These are phyloP conservation scores for Marasmius oreades DNA, from an alignment of 1,284 basidiomycete species.

Conservation along the genomic window DNA sequence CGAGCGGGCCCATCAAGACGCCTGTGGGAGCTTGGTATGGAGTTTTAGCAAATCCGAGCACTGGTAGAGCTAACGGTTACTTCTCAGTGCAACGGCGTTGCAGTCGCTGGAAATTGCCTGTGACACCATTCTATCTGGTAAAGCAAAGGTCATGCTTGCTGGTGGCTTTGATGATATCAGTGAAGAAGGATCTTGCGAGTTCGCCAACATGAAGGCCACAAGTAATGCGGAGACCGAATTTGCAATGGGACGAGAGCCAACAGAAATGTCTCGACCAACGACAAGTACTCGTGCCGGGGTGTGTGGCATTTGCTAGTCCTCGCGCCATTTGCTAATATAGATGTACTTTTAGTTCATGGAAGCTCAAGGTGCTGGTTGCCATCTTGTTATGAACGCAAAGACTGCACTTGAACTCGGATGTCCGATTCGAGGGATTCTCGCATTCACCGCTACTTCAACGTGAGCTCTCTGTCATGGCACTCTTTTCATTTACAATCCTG, in stretches of 20 bases:
- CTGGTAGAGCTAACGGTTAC: not conserved
- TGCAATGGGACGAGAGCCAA: conserved; percentile 97
- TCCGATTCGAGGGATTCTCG: conserved; percentile 91
- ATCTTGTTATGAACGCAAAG: conserved; percentile 95
- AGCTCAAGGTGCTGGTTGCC: conserved; percentile 94
- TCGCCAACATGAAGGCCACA: conserved; percentile 99
- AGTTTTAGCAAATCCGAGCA: not conserved
- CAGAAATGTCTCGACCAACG: conserved; percentile 97
- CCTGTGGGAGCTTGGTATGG: conserved; percentile 95
- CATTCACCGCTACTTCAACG: conserved; percentile 96
- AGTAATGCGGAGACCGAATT: conserved; percentile 96
- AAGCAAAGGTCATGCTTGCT: conserved; percentile 98
- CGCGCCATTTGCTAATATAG: conserved; percentile 12
- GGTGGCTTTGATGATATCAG: conserved; percentile 98
- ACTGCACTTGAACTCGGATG: conserved; percentile 93
- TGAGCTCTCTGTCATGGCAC: conserved; percentile 34
- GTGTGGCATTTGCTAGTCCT: conserved; percentile 22
- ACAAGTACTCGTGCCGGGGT: conserved; percentile 93
- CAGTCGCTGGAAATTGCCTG: conserved; percentile 98
- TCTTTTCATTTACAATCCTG: conserved; percentile 1
- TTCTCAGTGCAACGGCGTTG: conserved; percentile 83
- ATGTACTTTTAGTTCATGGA: conserved; percentile 80
- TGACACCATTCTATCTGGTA: conserved; percentile 91
- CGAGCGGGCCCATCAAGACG: conserved; percentile 96
- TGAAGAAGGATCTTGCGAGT: conserved; percentile 96